These are phyloP conservation scores for Magnaporthales sp. DNA, from an alignment of 2,329 filamentous ascomycete genomes.

Conservation along the genomic window DNA sequence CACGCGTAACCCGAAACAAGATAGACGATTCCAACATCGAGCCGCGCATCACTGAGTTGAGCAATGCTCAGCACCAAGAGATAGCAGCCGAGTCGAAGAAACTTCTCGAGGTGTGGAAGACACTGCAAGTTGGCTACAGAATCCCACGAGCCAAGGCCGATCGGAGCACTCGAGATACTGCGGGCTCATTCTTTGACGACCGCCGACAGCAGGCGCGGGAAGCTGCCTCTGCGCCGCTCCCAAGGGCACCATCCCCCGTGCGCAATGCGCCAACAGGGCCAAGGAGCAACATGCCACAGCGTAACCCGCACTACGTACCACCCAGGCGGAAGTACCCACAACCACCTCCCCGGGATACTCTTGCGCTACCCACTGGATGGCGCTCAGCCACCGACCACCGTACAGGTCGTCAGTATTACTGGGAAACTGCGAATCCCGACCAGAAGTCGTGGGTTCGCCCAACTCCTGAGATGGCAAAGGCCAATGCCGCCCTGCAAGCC, in stretches of 20 bases:
- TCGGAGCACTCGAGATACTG: constrained; percentile 46
- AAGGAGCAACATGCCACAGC: constrained; percentile 50
- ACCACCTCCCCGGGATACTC: constrained; percentile 14
- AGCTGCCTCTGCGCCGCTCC: constrained; percentile 18
- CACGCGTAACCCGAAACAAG: constrained; percentile 90
- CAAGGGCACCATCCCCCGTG: constrained; percentile 33
- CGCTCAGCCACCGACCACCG: constrained; percentile 63
- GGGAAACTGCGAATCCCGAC: constrained; percentile 9
- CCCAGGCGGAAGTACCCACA: constrained; percentile 1
- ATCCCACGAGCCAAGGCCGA: constrained; percentile 87
- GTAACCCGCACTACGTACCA: constrained; percentile 36
- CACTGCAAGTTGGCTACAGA: constrained; percentile 81
- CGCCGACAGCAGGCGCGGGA: constrained; percentile 52
- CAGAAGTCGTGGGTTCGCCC: constrained; percentile 78
- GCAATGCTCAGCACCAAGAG: constrained; percentile 59
- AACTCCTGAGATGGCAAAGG: constrained; percentile 57
- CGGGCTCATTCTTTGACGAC: constrained; percentile 48
- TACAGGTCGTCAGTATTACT: constrained; percentile 79
- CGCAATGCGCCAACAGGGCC: constrained; percentile 47
- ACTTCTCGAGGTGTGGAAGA: constrained; percentile 78
- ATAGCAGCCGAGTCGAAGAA: constrained; percentile 63
- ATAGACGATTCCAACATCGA: constrained; percentile 96
- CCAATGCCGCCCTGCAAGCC: constrained; percentile 49
- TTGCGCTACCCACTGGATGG: constrained; percentile 70
- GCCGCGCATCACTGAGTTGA: constrained; percentile 62